Conservation (phyloP, 164 flowering plant species). For the Magnolia officinalis region DNA sequence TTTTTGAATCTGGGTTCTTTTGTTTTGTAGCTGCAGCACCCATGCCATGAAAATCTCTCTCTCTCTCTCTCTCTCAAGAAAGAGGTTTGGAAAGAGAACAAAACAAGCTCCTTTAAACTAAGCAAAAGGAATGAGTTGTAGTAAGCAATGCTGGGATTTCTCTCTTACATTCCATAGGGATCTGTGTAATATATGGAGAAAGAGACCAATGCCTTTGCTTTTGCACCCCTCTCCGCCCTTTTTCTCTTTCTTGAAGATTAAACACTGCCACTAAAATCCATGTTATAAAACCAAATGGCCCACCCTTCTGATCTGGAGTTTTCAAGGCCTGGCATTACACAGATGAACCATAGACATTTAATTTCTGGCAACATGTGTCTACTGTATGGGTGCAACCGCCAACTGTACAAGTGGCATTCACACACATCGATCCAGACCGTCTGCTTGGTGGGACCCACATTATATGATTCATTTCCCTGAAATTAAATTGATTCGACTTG, state of each 20-base stretch:
- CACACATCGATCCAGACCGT: not conserved
- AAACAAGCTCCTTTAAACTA: conserved; percentile 51
- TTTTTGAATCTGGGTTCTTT: conserved; percentile 24
- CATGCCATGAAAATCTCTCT: conserved; percentile 18
- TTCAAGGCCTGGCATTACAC: too few relatives aligned
- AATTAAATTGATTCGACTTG: not conserved
- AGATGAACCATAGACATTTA: too few relatives aligned
- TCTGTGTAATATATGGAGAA: conserved; percentile 57
- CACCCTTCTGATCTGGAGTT: not conserved
- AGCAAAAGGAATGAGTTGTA: conserved; percentile 68
- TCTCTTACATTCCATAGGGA: conserved; percentile 73
- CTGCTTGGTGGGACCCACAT: not conserved
- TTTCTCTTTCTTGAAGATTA: not conserved
- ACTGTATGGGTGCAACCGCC: too few relatives aligned
- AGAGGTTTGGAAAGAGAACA: conserved; percentile 29
- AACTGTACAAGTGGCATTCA: not conserved
- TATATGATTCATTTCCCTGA: not conserved
- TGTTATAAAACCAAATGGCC: not conserved
- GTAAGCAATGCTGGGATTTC: conserved; percentile 46
- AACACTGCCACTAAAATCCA: not conserved
- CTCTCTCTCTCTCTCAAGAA: conserved; percentile 18
- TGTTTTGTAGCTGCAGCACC: conserved; percentile 38
- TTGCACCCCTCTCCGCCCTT: not conserved
- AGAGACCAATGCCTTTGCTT: conserved; percentile 26
- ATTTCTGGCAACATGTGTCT: too few relatives aligned